Percentiles rank a stretch among this genome's conserved stretches.
phyloP scores from a whole-genome alignment of 352 stramenopile species.

The Pythium angustatum region DNA sequence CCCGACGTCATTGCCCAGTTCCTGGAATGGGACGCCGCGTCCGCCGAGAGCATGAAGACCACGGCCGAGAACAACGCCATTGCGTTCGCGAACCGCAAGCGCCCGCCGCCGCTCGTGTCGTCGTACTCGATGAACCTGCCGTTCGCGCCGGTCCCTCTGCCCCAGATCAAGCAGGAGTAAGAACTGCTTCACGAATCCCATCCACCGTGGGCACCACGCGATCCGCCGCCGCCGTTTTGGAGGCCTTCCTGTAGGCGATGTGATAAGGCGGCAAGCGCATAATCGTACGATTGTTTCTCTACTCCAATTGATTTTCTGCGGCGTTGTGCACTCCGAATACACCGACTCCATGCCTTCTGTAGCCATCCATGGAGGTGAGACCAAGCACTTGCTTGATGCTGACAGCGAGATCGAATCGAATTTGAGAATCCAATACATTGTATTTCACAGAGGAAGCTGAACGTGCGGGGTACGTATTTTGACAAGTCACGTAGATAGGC shows the following conservation, averaged over 20 bases:
- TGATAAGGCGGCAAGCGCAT: too few relatives aligned
- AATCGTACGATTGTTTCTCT: too few relatives aligned
- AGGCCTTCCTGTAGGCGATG: too few relatives aligned
- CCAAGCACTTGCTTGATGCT: too few relatives aligned
- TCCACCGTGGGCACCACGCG: too few relatives aligned
- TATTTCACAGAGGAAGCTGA: too few relatives aligned
- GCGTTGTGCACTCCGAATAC: too few relatives aligned
- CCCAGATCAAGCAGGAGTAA: conserved; percentile 32
- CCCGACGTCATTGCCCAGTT: conserved; percentile 52
- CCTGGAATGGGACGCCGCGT: conserved; percentile 55
- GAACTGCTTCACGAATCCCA: too few relatives aligned
- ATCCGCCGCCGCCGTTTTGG: background rate
- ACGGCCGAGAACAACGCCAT: conserved; percentile 39
- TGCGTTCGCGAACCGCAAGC: conserved; percentile 30
- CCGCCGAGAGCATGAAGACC: conserved; percentile 60
- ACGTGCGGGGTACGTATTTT: background rate
- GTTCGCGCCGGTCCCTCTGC: conserved; percentile 26
- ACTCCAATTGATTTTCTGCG: background rate
- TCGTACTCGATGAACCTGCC: conserved; percentile 72
- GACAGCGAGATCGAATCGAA: too few relatives aligned
- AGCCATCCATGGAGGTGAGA: background rate
- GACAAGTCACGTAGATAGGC: too few relatives aligned
- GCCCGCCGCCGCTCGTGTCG: conserved; percentile 41
- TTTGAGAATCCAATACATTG: background rate
- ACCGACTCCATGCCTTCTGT: too few relatives aligned